Evolutionary conservation across 805 yeast genomes (phyloP).

Genomic region (Lipomyces mesembrius): DNA sequence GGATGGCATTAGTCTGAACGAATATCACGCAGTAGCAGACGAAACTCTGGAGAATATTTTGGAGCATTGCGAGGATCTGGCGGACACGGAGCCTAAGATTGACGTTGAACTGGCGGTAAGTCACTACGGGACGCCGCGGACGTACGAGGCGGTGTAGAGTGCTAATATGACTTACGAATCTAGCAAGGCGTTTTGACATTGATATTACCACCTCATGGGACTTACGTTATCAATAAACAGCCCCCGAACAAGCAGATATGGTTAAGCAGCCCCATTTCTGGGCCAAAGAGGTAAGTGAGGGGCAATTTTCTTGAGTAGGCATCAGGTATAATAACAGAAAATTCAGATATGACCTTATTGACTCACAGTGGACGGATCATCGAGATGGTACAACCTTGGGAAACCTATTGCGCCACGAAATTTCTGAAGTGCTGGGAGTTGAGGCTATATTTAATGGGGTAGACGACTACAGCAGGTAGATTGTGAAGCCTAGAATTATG

Average conservation of each 20-base stretch:
- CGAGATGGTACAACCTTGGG: slow-evolving; percentile 64
- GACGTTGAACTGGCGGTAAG: slow-evolving; percentile 70
- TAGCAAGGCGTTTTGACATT: slow-evolving; percentile 84
- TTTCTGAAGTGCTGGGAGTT: slow-evolving; percentile 36
- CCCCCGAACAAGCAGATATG: slow-evolving; percentile 98
- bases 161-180: slow-evolving; percentile 11
- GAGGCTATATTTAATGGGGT: slow-evolving; percentile 37
- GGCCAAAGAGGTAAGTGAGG: slow-evolving; percentile 64
- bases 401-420: slow-evolving; percentile 57
- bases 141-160: not conserved
- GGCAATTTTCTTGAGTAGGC: not conserved
- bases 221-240: slow-evolving; percentile 92
- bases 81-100: slow-evolving; percentile 65
- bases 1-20: slow-evolving; percentile 40
- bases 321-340: not conserved
- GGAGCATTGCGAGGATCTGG: slow-evolving; percentile 67
- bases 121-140: slow-evolving; percentile 18
- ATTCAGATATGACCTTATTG: slow-evolving; percentile 66
- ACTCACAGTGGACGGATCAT: slow-evolving; percentile 76
- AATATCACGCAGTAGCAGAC: slow-evolving; percentile 70
- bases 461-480: slow-evolving; percentile 32
- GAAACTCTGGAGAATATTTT: slow-evolving; percentile 69
- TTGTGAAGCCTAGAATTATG: not conserved
- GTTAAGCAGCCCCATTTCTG: slow-evolving; percentile 91
- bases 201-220: slow-evolving; percentile 70